phyloP scores from a whole-genome alignment of 768 basidiomycete species.

The Boletus rufocinnamomeus region DNA sequence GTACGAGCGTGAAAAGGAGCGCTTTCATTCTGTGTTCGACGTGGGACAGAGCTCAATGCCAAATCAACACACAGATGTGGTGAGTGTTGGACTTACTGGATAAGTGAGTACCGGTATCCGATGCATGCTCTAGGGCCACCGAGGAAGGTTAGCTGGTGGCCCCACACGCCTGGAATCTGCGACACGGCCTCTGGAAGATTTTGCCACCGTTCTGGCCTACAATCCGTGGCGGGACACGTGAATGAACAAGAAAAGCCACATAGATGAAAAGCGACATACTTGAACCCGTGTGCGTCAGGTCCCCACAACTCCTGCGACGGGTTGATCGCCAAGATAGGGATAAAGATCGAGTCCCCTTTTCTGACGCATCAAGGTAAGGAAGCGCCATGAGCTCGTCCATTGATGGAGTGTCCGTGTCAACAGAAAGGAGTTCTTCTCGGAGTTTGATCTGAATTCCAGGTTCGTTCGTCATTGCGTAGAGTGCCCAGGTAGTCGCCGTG shows the following conservation, averaged over 20 bases:
- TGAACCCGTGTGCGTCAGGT: too few species aligned
- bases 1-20: constrained; percentile 10
- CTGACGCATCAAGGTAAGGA: too few species aligned
- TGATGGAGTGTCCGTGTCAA: too few species aligned
- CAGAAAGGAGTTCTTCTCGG: too few species aligned
- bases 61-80: too few species aligned
- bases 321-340: too few species aligned
- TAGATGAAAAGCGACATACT: too few species aligned
- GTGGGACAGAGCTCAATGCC: background rate
- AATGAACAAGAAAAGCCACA: too few species aligned
- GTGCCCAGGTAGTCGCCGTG: constrained; percentile 55
- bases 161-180: constrained; percentile 60
- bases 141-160: constrained; percentile 60
- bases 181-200: constrained; percentile 45
- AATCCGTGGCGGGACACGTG: too few species aligned
- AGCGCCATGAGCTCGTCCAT: too few species aligned
- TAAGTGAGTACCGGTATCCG: constrained; percentile 63
- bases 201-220: constrained; percentile 68
- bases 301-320: too few species aligned
- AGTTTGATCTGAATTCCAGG: constrained; percentile 55
- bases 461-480: constrained; percentile 14
- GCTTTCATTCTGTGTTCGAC: constrained; percentile 8
- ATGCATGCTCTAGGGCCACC: constrained; percentile 69
- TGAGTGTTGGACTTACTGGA: constrained; percentile 47
- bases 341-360: too few species aligned